phyloP scores from a whole-genome alignment of 768 basidiomycete genomes.

The Pisolithus albus region DNA sequence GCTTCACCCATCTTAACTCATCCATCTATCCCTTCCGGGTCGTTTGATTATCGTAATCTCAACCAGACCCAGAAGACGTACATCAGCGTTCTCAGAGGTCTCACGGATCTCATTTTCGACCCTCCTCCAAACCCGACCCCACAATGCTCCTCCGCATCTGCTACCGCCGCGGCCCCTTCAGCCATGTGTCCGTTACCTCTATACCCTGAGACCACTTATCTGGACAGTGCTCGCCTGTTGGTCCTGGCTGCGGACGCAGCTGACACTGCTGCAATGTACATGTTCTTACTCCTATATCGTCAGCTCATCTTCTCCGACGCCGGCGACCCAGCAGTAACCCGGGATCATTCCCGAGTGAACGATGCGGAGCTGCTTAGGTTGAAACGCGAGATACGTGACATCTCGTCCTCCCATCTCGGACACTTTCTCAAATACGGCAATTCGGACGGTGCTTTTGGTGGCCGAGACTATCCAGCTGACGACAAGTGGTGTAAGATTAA shows the following conservation, averaged over 20 bases:
- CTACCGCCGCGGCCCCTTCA: constrained; percentile 25
- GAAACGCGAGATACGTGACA: constrained; percentile 72
- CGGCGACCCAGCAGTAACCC: constrained; percentile 24
- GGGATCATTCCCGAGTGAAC: constrained; percentile 36
- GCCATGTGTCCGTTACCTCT: constrained; percentile 31
- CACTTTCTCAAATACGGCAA: constrained; percentile 42
- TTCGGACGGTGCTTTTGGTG: constrained; percentile 8
- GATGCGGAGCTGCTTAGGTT: constrained; percentile 51
- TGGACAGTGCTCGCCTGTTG: constrained; percentile 66
- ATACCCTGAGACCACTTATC: constrained; percentile 74
- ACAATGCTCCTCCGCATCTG: constrained; percentile 23
- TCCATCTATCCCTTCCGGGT: constrained; percentile 36
- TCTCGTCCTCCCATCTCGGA: constrained; percentile 52
- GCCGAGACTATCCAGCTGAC: constrained; percentile 24
- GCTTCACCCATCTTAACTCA: constrained; percentile 37
- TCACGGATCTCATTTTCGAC: constrained; percentile 61
- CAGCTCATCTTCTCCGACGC: constrained; percentile 56
- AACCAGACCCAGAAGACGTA: constrained; percentile 41
- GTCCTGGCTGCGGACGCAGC: constrained; percentile 64
- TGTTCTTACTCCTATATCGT: constrained; percentile 76
- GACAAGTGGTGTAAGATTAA: constrained; percentile 51
- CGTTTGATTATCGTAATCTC: constrained; percentile 39
- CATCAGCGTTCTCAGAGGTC: constrained; percentile 48
- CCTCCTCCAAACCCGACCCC: constrained; percentile 36
- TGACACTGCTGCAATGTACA: constrained; percentile 68